Conservation (phyloP, 163 green algal genomes). For the Trebouxiophyceae sp. region DNA sequence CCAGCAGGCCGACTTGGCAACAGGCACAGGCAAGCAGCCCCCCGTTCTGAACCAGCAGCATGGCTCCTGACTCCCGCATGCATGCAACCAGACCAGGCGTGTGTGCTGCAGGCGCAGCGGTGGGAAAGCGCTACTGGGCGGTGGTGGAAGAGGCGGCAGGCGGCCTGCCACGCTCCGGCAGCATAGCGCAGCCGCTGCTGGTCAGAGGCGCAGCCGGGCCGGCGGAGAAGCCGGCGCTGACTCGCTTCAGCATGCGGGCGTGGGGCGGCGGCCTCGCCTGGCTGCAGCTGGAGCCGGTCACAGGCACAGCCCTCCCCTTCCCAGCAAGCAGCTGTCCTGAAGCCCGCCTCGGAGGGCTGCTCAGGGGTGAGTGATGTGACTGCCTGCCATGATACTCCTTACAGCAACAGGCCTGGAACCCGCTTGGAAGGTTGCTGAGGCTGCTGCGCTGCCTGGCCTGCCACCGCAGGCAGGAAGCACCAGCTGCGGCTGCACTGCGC, state of each 20-base stretch:
- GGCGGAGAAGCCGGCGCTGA: conserved; percentile 15
- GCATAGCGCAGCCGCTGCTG: conserved; percentile 9
- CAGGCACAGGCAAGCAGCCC: no score
- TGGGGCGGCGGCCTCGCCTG: conserved; percentile 13
- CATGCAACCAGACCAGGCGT: not conserved
- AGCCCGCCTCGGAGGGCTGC: no score
- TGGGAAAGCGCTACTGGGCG: conserved; percentile 19
- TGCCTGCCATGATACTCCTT: no score
- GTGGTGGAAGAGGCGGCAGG: conserved; percentile 2
- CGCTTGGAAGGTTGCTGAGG: no score
- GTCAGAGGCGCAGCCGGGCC: not conserved
- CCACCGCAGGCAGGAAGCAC: conserved; percentile 43
- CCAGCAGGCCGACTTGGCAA: no score
- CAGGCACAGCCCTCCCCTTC: conserved; percentile 11
- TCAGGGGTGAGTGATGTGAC: no score
- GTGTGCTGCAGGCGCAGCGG: not conserved
- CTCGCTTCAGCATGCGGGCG: conserved; percentile 9
- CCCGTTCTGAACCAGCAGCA: not conserved
- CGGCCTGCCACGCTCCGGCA: conserved; percentile 8
- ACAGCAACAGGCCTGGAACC: no score
- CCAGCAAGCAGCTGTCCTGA: not conserved
- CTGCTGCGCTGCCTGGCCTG: no score
- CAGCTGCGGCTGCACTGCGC: conserved; percentile 57
- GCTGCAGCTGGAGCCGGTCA: conserved; percentile 34
- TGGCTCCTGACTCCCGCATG: not conserved